A percentile compares a stretch with the other conserved stretches of the same genome.
Conservation (phyloP, 768 basidiomycete genomes). For the Collybiopsis confluens region DNA sequence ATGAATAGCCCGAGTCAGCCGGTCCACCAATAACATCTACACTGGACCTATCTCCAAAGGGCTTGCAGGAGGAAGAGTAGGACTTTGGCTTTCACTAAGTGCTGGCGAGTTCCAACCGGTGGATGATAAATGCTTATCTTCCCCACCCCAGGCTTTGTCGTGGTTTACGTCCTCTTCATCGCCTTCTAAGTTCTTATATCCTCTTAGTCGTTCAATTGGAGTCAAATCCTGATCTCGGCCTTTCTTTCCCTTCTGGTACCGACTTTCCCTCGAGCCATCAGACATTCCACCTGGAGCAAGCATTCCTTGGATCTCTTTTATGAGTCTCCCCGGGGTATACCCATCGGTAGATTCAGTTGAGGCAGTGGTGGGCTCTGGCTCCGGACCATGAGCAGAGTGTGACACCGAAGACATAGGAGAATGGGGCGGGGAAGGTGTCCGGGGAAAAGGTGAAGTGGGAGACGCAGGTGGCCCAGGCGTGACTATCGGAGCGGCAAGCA, state of each 20-base stretch:
- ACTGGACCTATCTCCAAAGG: background rate
- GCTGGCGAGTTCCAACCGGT: constrained; percentile 15
- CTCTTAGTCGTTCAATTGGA: constrained; percentile 17
- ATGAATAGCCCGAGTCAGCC: constrained; percentile 14
- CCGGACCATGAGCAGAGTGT: background rate
- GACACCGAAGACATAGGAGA: background rate
- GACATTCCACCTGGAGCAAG: constrained; percentile 1
- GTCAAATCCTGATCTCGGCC: constrained; percentile 11
- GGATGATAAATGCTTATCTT: constrained; percentile 7
- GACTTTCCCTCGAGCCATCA: constrained; percentile 15
- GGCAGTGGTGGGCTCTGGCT: background rate
- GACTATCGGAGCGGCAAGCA: constrained; percentile 2
- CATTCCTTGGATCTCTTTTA: constrained; percentile 7
- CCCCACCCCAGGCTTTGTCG: constrained; percentile 16
- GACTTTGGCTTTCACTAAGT: constrained; percentile 22
- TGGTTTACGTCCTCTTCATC: background rate
- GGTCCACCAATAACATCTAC: background rate
- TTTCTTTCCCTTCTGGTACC: background rate
- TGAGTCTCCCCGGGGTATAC: background rate
- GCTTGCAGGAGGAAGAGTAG: constrained; percentile 20
- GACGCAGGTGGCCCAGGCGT: background rate
- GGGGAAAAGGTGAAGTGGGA: constrained; percentile 4
- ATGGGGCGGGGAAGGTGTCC: background rate
- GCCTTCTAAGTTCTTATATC: background rate
- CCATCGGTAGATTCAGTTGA: background rate